A percentile compares a stretch with the other conserved stretches of the same genome.
phyloP scores from a whole-genome alignment of 768 basidiomycete species.

The Cystofilobasidium macerans region DNA sequence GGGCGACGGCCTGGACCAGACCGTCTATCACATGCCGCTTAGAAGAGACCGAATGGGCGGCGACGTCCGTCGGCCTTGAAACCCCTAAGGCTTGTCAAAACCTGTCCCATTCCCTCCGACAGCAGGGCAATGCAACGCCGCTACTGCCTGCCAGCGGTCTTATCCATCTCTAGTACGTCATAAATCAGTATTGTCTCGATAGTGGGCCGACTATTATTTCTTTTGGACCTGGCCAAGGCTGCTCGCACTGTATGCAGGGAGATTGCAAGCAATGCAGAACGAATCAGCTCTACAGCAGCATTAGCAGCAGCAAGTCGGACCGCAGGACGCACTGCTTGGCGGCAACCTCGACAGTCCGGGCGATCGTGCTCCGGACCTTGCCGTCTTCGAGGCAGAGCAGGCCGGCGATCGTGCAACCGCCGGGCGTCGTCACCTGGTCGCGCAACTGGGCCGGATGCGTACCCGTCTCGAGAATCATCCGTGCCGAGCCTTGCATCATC shows the following conservation, averaged over 20 bases:
- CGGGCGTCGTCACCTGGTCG: slow-evolving; percentile 94
- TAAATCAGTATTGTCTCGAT: too few species aligned
- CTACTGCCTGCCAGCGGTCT: too few species aligned
- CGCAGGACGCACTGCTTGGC: slow-evolving; percentile 50
- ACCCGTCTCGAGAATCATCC: slow-evolving; percentile 83
- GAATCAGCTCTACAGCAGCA: neutral
- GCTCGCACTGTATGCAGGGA: neutral
- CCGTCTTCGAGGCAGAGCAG: slow-evolving; percentile 90
- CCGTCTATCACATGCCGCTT: too few species aligned
- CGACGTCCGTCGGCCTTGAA: too few species aligned
- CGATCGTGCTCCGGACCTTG: slow-evolving; percentile 81
- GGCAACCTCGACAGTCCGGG: slow-evolving; percentile 84
- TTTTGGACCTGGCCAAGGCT: slow-evolving; percentile 18
- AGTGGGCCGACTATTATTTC: too few species aligned
- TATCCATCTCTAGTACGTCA: too few species aligned
- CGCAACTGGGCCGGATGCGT: slow-evolving; percentile 91
- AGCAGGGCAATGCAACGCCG: too few species aligned
- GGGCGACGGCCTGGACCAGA: too few species aligned
- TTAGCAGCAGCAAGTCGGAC: neutral
- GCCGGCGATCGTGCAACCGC: slow-evolving; percentile 98
- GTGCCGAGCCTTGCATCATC: slow-evolving; percentile 87
- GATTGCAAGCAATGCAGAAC: neutral
- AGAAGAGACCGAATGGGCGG: too few species aligned
- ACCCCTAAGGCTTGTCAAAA: too few species aligned
- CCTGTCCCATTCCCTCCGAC: too few species aligned